Base-by-base conservation (phyloP, 768 basidiomycete genomes). In the Gymnopilus junonius region DNA sequence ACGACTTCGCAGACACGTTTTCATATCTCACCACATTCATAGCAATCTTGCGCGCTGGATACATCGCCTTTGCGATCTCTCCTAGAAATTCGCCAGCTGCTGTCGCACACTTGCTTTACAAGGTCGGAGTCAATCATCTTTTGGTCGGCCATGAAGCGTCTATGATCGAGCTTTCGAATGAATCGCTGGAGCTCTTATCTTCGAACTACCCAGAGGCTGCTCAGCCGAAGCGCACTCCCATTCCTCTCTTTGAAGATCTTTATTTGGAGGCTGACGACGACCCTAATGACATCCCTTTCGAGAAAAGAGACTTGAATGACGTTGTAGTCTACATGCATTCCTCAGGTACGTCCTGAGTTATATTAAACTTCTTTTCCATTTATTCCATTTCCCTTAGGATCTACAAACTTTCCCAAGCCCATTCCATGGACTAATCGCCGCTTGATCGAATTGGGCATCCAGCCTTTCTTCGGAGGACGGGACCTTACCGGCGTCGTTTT, bases 11-110 rank as follows among this genome's bases (percentile, higher is more conserved):
- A 58, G 57, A 58, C 17, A 34, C 57, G 31, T 32, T 66, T 31
- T 46, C 59, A 5, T 66, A 66, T 48, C 55, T 57, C 31, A 59
- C 65, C 4, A 45, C 63, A 0, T 39, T 42, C 14, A 35, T 63
- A 46, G 43, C 61, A 17, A 20, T 66, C 25, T 56, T 66, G 39
- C 58, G 62, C 11, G 62, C 58, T 3, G 62, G 62, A 53, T 55
- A 59, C 35, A 20, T 55, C 39, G 54, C 58, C 8, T 66, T 66
- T 29, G 55, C 65, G 5, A 66, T 66, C n/a, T 66, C 65, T 10
- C 58, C 62, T 10, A 54, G 65, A 39, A 66, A 66, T 34, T 63
- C 65, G 1, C 58, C 65, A 17, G 59, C 32, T 0, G 65, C 65
- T 7, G 59, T 66, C 15, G 58, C 62, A 17, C 58, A 66, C 50